Evolutionary conservation across 1,284 basidiomycete genomes (phyloP).

Genomic region (Apiotrichum domesticum): DNA sequence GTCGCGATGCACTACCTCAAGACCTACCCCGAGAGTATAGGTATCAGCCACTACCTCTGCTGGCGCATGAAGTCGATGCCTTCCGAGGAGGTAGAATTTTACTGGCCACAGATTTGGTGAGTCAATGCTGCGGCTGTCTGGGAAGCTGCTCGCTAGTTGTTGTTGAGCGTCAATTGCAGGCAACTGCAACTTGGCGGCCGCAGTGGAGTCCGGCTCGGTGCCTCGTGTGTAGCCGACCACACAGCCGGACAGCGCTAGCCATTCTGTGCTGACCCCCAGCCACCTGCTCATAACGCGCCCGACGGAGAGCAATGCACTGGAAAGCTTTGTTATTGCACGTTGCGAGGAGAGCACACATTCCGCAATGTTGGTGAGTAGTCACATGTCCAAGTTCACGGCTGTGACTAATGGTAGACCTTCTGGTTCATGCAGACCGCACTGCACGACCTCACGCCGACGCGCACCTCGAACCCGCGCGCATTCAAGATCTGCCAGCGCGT

Average conservation of each 20-base stretch:
- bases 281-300: conserved; percentile 87
- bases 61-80: conserved; percentile 71
- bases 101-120: conserved; percentile 95
- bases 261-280: conserved; percentile 48
- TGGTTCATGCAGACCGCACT: conserved; percentile 97
- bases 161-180: no score
- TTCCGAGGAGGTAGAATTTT: conserved; percentile 76
- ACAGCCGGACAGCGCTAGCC: no score
- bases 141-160: no score
- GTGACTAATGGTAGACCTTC: conserved; percentile 60
- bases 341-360: conserved; percentile 86
- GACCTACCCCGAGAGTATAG: conserved; percentile 84
- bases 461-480: conserved; percentile 62
- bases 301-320: conserved; percentile 79
- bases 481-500: conserved; percentile 91
- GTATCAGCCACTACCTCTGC: conserved; percentile 92
- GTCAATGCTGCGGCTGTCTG: conserved; percentile 11
- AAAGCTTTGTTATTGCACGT: conserved; percentile 81
- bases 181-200: no score
- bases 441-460: conserved; percentile 67
- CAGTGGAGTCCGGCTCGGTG: no score
- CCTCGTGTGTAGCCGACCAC: no score
- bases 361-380: conserved; percentile 73
- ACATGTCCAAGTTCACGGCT: not conserved
- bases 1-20: conserved; percentile 84